Conservation (phyloP, 2,329 filamentous ascomycete species). For the Colletotrichum camelliae region DNA sequence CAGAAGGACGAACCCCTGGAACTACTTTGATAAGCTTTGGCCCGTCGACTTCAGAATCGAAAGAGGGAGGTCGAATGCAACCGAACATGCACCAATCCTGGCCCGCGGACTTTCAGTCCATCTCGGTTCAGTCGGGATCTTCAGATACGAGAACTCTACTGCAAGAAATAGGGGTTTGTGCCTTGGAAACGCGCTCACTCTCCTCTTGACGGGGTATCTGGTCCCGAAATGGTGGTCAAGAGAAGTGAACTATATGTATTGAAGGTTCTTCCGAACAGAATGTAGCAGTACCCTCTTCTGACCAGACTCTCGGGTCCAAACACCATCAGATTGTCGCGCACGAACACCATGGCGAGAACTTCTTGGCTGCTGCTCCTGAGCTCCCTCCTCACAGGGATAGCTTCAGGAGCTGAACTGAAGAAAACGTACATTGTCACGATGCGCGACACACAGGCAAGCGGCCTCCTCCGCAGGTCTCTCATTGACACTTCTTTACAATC, state of each 20-base stretch:
- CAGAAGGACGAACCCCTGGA: not conserved
- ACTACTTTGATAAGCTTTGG: not conserved
- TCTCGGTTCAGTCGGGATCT: not conserved
- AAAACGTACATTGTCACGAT: constrained; percentile 4
- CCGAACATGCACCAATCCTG: not conserved
- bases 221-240: not conserved
- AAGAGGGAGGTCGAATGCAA: not conserved
- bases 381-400: not conserved
- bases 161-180: not conserved
- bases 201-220: not conserved
- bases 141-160: not conserved
- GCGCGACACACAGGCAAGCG: not conserved
- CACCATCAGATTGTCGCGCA: not conserved
- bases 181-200: not conserved
- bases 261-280: not conserved
- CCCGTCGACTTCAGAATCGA: not conserved
- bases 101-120: not conserved
- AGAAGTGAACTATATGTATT: not conserved
- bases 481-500: not conserved
- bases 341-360: not conserved
- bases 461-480: not conserved
- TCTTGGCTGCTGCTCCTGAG: not conserved
- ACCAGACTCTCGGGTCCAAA: not conserved
- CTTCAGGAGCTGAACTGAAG: not conserved
- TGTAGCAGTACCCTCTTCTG: not conserved